Percentiles rank a stretch among this genome's conserved stretches.
Conservation (phyloP, 78 protist genomes). For the Diacronema lutheri region DNA sequence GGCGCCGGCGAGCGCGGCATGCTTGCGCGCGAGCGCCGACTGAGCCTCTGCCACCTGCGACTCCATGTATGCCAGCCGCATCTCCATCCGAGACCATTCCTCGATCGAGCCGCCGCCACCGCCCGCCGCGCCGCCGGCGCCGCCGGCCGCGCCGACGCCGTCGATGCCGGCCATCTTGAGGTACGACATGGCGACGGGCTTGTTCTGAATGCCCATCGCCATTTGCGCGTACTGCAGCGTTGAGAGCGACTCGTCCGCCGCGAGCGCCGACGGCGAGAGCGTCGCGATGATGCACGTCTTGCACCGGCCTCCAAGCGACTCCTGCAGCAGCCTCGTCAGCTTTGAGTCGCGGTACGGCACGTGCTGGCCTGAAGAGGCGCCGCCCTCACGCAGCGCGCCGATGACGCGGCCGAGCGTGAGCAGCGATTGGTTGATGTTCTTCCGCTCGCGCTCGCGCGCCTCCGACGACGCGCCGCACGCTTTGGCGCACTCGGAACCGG, state of each 20-base stretch:
- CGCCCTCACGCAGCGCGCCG: background rate
- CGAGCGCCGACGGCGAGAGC: constrained; percentile 39
- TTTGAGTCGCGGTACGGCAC: constrained; percentile 53
- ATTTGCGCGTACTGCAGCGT: background rate
- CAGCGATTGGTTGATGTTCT: constrained; percentile 56
- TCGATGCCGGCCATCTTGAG: constrained; percentile 11
- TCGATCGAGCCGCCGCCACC: background rate
- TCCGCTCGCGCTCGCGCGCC: constrained; percentile 36
- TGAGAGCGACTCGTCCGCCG: constrained; percentile 44
- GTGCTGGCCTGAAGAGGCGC: background rate
- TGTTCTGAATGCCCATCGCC: constrained; percentile 44
- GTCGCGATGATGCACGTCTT: constrained; percentile 51
- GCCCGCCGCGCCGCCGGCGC: background rate
- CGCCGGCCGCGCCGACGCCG: background rate
- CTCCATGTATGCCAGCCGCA: constrained; percentile 22
- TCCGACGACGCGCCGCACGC: background rate
- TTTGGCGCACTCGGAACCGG: constrained; percentile 50
- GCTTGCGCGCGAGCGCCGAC: constrained; percentile 28
- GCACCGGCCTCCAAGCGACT: constrained; percentile 51
- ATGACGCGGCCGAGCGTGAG: constrained; percentile 47
- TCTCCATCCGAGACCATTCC: constrained; percentile 32
- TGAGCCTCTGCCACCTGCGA: constrained; percentile 2
- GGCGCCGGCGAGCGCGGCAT: constrained; percentile 11
- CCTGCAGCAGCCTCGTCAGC: constrained; percentile 53
- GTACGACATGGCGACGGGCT: constrained; percentile 37